Percentiles rank a stretch among this genome's conserved stretches.
phyloP scores from a whole-genome alignment of 305 asterid species.

The Vinca major region DNA sequence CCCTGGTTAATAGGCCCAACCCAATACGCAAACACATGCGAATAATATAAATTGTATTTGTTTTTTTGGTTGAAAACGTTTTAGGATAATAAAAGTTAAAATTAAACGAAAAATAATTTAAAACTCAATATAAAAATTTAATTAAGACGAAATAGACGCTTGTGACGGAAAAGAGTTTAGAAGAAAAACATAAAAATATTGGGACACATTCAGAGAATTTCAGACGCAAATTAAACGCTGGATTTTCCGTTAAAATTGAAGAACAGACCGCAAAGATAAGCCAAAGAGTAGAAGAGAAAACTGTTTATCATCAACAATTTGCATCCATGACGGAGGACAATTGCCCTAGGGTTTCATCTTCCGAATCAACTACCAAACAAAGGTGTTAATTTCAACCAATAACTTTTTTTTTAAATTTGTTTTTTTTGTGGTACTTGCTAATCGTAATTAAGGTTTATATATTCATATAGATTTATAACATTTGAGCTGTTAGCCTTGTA shows the following conservation, averaged over 20 bases:
- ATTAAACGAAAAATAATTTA: too few relatives aligned
- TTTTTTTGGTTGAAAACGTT: too few relatives aligned
- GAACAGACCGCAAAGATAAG: background rate
- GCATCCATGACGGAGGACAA: slow-evolving; percentile 26
- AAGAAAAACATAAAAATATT: too few relatives aligned
- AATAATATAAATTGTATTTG: too few relatives aligned
- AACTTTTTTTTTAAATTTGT: background rate
- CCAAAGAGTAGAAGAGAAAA: too few relatives aligned
- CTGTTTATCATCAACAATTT: background rate
- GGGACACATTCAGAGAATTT: too few relatives aligned
- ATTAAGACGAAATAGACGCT: too few relatives aligned
- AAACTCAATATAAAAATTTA: too few relatives aligned
- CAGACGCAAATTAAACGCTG: background rate
- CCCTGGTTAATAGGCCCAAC: too few relatives aligned
- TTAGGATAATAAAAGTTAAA: too few relatives aligned
- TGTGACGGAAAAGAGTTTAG: too few relatives aligned
- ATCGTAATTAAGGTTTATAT: background rate
- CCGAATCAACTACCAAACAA: slow-evolving; percentile 47
- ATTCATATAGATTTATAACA: background rate
- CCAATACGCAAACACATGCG: too few relatives aligned
- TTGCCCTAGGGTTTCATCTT: slow-evolving; percentile 26
- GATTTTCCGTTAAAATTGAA: background rate
- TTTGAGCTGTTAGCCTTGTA: background rate
- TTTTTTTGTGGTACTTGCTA: background rate
- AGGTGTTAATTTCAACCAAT: slow-evolving; percentile 36